Conservation (phyloP, 139 green algal genomes). For the Chlorella sorokiniana region DNA sequence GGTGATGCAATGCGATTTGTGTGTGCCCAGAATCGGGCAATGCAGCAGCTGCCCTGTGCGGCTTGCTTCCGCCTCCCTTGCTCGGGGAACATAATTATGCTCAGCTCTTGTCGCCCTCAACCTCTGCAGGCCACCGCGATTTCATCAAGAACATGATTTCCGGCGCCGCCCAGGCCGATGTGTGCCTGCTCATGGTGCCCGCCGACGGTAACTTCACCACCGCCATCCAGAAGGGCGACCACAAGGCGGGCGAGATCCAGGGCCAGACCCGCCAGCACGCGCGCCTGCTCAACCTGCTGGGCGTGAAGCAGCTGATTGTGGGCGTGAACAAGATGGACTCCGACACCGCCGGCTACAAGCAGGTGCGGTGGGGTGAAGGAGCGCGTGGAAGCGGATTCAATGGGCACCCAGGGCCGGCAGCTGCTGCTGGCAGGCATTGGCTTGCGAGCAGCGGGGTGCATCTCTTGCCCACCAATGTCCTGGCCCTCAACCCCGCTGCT, state of each 20-base stretch:
- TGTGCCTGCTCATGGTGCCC: constrained; percentile 88
- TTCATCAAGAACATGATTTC: constrained; percentile 99
- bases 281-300: constrained; percentile 95
- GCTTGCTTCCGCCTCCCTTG: not conserved
- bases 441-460: not conserved
- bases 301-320: constrained; percentile 97
- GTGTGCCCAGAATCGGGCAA: no score
- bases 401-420: not conserved
- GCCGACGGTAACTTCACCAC: constrained; percentile 95
- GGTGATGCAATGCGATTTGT: no score
- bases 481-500: not conserved
- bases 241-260: constrained; percentile 94
- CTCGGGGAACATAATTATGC: not conserved
- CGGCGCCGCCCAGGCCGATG: constrained; percentile 92
- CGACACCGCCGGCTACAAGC: constrained; percentile 90
- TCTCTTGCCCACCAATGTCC: not conserved
- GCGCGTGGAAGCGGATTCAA: no score
- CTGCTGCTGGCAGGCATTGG: not conserved
- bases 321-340: constrained; percentile 98
- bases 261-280: constrained; percentile 99
- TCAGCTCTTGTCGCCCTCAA: not conserved
- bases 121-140: constrained; percentile 89
- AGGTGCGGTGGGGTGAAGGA: constrained; percentile 23
- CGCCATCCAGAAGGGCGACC: constrained; percentile 97
- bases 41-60: no score